Conservation (phyloP, 176 grass and related monocot genomes). For the sorghum (Sorghum bicolor) region DNA sequence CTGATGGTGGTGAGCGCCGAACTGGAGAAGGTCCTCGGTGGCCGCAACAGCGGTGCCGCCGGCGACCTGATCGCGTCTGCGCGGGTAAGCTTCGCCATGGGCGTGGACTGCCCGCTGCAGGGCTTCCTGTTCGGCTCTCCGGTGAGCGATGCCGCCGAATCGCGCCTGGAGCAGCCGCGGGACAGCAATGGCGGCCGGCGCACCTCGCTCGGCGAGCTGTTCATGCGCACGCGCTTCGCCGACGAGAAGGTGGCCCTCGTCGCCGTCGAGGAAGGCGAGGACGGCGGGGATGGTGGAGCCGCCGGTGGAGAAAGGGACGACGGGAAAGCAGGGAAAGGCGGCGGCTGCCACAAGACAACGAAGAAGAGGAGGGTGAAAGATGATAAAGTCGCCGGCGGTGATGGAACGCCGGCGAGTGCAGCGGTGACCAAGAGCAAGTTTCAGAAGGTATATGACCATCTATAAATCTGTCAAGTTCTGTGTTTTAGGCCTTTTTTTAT, state of each 20-base stretch:
- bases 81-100: slow-evolving; percentile 61
- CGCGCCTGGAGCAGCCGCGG: slow-evolving; percentile 18
- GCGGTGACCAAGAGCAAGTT: slow-evolving; percentile 55
- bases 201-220: slow-evolving; percentile 94
- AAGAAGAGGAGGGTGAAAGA: slow-evolving; percentile 59
- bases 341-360: slow-evolving; percentile 12
- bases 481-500: not conserved
- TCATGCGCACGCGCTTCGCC: slow-evolving; percentile 75
- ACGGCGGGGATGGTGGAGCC: not conserved
- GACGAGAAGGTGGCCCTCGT: slow-evolving; percentile 55
- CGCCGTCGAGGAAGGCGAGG: slow-evolving; percentile 34
- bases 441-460: slow-evolving; percentile 54
- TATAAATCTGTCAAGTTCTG: not conserved
- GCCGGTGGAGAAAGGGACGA: slow-evolving; percentile 24
- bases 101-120: slow-evolving; percentile 70
- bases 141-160: slow-evolving; percentile 46
- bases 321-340: slow-evolving; percentile 12
- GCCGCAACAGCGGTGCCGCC: slow-evolving; percentile 28
- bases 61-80: slow-evolving; percentile 57
- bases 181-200: slow-evolving; percentile 41
- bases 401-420: not conserved
- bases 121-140: slow-evolving; percentile 84
- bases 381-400: slow-evolving; percentile 12
- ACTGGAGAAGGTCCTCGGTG: slow-evolving; percentile 81
- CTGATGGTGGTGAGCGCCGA: slow-evolving; percentile 77